Evolutionary conservation across 768 basidiomycete genomes (phyloP), one percentile per base, ranked within the genome.

Genomic region (Coprinellus aureogranulatus): DNA sequence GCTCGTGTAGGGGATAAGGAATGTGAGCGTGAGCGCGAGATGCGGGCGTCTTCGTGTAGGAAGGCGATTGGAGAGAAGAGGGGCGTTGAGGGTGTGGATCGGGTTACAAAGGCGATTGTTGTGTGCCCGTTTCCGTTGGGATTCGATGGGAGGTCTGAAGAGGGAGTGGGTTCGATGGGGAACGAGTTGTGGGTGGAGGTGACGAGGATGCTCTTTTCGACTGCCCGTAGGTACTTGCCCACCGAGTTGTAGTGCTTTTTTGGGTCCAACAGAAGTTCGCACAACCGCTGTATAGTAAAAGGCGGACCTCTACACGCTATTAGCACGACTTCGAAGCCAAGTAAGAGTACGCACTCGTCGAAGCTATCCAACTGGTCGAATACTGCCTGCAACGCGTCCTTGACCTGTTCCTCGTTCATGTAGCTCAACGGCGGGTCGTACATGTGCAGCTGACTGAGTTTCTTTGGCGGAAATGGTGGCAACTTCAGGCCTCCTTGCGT

Each of bases 1-100:
- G 20, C 40, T 14, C 30, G 34, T 42, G 53, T 45, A 25, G 53
- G 40, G 8, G 53, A 54, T 14, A 42, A 41, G 6, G 57, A 58
- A 16, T 40, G 52, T 9, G 57, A 58, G 18, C 80, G 86, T 22
- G 89, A 91, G 65, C 85, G 85, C 39, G 89, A 90, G 53, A 89
- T 82, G 55, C 91, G 82, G 20, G 89, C 87, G 68, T 92, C 90
- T 50, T 87, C 84, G 65, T 93, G 91, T 25, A 92, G 74, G 79
- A 94, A 94, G 5, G 92, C 84, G 58, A 94, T 93, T 3, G 92
- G 92, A 2, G 89, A 90, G 72, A 93, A 94, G 53, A 94, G 75
- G 3, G 92, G 92, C 11, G 92, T 94, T 46, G 83, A 77, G 1
- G 92, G 89, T 41, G 77, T 77, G 27, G 85, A 83, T 55, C 81